Conservation (phyloP, 2,329 filamentous ascomycete species). For the Trichoderma sp. region DNA sequence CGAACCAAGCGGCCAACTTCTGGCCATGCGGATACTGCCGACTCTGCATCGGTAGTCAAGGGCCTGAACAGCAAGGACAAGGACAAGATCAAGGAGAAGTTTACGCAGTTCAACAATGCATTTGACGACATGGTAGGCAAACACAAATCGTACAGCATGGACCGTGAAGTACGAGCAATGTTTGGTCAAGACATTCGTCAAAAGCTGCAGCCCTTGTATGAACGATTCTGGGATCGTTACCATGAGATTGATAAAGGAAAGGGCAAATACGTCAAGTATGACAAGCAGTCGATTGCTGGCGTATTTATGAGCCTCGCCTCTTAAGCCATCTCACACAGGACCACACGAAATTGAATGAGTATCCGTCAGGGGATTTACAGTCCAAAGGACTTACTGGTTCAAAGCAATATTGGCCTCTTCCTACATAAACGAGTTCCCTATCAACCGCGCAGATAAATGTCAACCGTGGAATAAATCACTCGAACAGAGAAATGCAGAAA, state of each 20-base stretch:
- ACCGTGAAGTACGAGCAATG: conserved; percentile 79
- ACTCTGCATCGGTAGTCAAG: conserved; percentile 82
- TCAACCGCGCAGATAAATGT: background rate
- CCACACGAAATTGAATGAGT: background rate
- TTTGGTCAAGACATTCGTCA: conserved; percentile 82
- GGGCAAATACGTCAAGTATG: conserved; percentile 97
- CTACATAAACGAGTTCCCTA: background rate
- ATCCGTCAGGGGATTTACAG: background rate
- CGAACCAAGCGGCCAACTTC: conserved; percentile 69
- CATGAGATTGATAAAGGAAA: conserved; percentile 97
- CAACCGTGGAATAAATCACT: background rate
- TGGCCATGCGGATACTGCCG: conserved; percentile 74
- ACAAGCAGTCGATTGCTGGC: conserved; percentile 75
- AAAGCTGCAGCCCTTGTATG: conserved; percentile 91
- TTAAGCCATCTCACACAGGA: background rate
- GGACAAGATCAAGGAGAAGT: conserved; percentile 95
- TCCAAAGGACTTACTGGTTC: background rate
- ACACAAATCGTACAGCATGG: conserved; percentile 85
- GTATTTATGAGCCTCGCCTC: conserved; percentile 53
- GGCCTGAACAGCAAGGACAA: conserved; percentile 84
- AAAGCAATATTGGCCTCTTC: background rate
- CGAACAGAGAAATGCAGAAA: background rate
- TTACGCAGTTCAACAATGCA: conserved; percentile 80
- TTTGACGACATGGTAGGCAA: conserved; percentile 86
- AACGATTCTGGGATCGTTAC: conserved; percentile 93